These are phyloP conservation scores for Xanthoparmelia taractica DNA, from an alignment of 495 filamentous ascomycete genomes.

Conservation along the genomic window DNA sequence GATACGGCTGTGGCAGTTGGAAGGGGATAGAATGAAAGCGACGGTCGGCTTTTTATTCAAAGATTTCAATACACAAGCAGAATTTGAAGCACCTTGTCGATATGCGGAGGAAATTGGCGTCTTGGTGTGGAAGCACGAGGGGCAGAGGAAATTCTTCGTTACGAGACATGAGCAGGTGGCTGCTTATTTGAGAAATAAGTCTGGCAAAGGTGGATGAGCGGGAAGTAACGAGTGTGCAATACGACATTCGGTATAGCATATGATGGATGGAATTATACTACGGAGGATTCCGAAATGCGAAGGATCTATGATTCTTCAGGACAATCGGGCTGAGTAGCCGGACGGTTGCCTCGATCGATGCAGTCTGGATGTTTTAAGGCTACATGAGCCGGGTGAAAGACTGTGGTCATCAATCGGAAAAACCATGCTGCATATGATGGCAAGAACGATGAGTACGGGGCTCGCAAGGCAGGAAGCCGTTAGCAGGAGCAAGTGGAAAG, in stretches of 20 bases:
- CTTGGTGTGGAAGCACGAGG: slow-evolving; percentile 73
- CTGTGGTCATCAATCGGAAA: not conserved
- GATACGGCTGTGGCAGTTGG: slow-evolving; percentile 94
- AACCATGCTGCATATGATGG: not conserved
- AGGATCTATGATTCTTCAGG: not conserved
- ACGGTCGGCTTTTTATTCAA: slow-evolving; percentile 80
- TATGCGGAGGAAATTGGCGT: slow-evolving; percentile 95
- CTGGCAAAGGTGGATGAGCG: slow-evolving; percentile 6
- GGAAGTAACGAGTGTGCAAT: no score
- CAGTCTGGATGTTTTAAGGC: not conserved
- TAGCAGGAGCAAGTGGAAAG: not conserved
- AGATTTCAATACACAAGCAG: slow-evolving; percentile 67
- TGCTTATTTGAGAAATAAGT: slow-evolving; percentile 56
- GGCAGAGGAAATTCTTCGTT: slow-evolving; percentile 76
- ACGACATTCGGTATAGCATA: no score
- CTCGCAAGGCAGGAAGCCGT: not conserved
- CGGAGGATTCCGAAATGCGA: not conserved
- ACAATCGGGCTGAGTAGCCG: not conserved
- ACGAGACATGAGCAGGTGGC: slow-evolving; percentile 77
- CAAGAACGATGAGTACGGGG: not conserved
- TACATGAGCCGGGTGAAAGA: not conserved
- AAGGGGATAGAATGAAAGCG: slow-evolving; percentile 82
- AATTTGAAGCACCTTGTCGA: slow-evolving; percentile 63
- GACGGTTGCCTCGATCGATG: not conserved
- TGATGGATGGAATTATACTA: not conserved